Evolutionary conservation across 1,284 basidiomycete species (phyloP).

Genomic region (Fomes fomentarius): DNA sequence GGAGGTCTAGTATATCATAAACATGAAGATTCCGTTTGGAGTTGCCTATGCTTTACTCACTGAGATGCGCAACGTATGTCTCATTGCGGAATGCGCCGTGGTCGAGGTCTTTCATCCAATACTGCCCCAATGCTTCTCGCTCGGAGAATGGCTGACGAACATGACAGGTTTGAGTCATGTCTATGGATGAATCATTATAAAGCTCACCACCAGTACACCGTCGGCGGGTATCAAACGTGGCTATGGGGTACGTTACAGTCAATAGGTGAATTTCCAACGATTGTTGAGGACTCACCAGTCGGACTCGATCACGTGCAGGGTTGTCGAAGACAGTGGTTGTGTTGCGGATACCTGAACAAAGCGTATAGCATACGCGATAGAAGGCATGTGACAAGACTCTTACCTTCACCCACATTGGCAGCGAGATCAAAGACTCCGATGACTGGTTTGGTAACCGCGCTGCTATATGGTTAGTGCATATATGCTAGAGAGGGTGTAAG

Average conservation of each 20-base stretch:
- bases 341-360: conserved; percentile 81
- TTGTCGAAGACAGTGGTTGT: conserved; percentile 98
- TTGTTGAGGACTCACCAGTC: conserved; percentile 77
- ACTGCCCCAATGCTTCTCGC: conserved; percentile 93
- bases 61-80: conserved; percentile 90
- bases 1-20: conserved; percentile 49
- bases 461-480: conserved; percentile 35
- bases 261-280: too few species aligned
- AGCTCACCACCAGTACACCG: conserved; percentile 75
- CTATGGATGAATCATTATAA: neutral
- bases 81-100: conserved; percentile 86
- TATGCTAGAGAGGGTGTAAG: neutral
- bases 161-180: neutral
- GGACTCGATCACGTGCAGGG: conserved; percentile 86
- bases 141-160: conserved; percentile 75
- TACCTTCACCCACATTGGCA: conserved; percentile 94
- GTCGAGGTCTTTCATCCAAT: conserved; percentile 94
- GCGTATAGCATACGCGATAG: too few species aligned
- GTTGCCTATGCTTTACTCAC: too few species aligned
- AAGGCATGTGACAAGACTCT: neutral
- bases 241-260: conserved; percentile 43
- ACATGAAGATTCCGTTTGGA: too few species aligned
- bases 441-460: conserved; percentile 94
- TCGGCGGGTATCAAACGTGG: conserved; percentile 89
- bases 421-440: conserved; percentile 97